Evolutionary conservation across 75 land plant genomes (phyloP).

Genomic region (Selaginella moellendorffii): DNA sequence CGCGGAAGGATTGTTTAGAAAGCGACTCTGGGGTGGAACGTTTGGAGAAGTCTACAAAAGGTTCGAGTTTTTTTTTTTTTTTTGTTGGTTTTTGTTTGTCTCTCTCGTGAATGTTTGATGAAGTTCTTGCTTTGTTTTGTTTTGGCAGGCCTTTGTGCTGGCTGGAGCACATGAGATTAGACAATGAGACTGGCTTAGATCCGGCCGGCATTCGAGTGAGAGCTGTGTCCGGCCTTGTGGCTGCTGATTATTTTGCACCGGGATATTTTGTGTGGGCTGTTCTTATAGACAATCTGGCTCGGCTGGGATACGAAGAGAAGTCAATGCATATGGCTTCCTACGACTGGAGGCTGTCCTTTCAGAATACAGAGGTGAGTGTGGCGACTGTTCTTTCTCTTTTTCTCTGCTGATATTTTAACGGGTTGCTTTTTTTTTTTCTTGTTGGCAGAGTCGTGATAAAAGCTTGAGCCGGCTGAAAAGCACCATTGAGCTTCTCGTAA

Average conservation of each 20-base stretch:
- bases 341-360: conserved; percentile 92
- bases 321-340: conserved; percentile 92
- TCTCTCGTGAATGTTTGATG: no score
- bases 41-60: conserved; percentile 90
- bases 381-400: neutral
- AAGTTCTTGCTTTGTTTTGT: neutral
- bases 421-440: neutral
- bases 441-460: conserved; percentile 49
- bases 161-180: conserved; percentile 86
- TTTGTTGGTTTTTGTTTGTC: no score
- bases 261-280: conserved; percentile 98
- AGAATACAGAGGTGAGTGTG: conserved; percentile 75
- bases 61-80: conserved; percentile 19
- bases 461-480: conserved; percentile 68
- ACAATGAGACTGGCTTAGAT: conserved; percentile 86
- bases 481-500: conserved; percentile 69
- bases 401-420: neutral
- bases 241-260: conserved; percentile 86
- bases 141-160: conserved; percentile 72
- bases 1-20: conserved; percentile 77
- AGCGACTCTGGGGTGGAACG: conserved; percentile 92
- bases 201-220: conserved; percentile 68
- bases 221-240: conserved; percentile 83
- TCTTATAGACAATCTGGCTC: conserved; percentile 77
- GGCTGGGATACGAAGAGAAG: conserved; percentile 88